These are phyloP conservation scores for Skeletonema marinoi DNA, from an alignment of 108 stramenopile genomes.

Conservation along the genomic window DNA sequence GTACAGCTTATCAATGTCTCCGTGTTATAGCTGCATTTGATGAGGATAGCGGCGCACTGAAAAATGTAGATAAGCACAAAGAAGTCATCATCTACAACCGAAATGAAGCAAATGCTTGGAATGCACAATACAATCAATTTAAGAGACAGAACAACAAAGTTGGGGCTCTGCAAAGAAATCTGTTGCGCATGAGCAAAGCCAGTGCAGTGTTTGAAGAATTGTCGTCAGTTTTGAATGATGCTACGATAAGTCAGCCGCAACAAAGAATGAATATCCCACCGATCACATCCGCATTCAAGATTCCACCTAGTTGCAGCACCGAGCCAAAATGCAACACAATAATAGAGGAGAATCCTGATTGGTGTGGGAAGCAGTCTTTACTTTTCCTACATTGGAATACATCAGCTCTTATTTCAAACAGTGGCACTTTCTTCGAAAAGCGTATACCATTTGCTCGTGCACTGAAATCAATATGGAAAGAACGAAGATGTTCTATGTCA, in stretches of 20 bases:
- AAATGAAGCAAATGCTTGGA: constrained; percentile 16
- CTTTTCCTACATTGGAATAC: neutral
- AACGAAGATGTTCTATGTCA: neutral
- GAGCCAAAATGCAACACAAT: too few species aligned
- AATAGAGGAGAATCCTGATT: neutral
- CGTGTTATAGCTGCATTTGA: neutral
- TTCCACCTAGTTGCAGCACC: neutral
- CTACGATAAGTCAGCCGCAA: neutral
- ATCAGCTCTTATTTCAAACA: neutral
- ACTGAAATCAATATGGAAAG: neutral
- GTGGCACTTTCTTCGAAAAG: neutral
- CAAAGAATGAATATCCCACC: neutral
- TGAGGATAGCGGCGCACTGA: neutral
- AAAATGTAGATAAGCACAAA: neutral
- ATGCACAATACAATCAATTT: neutral
- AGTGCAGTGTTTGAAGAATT: constrained; percentile 2
- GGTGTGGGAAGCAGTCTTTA: neutral
- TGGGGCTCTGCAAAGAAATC: constrained; percentile 9
- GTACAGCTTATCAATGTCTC: neutral
- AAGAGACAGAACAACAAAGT: neutral
- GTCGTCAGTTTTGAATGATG: constrained; percentile 8
- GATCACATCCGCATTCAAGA: neutral
- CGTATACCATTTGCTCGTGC: neutral
- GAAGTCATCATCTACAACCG: constrained; percentile 35
- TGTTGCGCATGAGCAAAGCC: constrained; percentile 14